phyloP scores from a whole-genome alignment of 2,329 filamentous ascomycete genomes.

The Trichophyton verrucosum region DNA sequence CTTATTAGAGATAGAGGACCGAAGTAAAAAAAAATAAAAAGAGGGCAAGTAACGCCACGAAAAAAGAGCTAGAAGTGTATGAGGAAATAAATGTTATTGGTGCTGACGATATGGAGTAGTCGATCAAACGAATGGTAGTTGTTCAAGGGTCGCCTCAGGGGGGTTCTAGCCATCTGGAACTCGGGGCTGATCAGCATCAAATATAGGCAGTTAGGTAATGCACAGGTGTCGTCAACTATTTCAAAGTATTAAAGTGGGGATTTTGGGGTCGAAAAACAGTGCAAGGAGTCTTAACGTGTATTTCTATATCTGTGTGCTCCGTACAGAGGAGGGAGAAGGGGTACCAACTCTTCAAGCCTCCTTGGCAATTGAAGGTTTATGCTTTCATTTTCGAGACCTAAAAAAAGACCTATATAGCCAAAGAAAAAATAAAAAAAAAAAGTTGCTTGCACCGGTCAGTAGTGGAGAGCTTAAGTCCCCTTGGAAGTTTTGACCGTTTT shows the following conservation, averaged over 20 bases:
- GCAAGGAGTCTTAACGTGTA: background rate
- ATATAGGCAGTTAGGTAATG: slow-evolving; percentile 4
- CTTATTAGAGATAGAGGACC: background rate
- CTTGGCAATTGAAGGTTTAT: background rate
- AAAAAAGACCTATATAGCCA: background rate
- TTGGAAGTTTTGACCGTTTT: background rate
- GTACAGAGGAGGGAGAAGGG: background rate
- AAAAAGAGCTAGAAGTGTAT: background rate
- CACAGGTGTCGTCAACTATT: background rate
- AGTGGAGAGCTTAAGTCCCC: background rate
- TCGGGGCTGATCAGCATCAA: slow-evolving; percentile 2
- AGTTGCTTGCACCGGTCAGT: background rate
- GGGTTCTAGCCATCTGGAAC: slow-evolving; percentile 7
- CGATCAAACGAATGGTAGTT: slow-evolving; percentile 4
- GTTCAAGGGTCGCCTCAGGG: slow-evolving; percentile 4
- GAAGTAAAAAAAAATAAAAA: background rate
- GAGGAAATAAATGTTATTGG: slow-evolving; percentile 5
- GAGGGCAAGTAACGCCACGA: background rate
- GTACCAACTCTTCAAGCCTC: slow-evolving; percentile 1
- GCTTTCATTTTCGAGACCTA: background rate
- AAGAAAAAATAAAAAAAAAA: background rate
- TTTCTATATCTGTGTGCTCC: background rate
- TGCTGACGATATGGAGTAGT: slow-evolving; percentile 3
- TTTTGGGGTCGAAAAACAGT: background rate
- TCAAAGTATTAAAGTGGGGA: background rate